A percentile compares a stretch with the other conserved stretches of the same genome.
These are phyloP conservation scores for Periconia sp. DNA, from an alignment of 2,329 filamentous ascomycete species.

Conservation along the genomic window DNA sequence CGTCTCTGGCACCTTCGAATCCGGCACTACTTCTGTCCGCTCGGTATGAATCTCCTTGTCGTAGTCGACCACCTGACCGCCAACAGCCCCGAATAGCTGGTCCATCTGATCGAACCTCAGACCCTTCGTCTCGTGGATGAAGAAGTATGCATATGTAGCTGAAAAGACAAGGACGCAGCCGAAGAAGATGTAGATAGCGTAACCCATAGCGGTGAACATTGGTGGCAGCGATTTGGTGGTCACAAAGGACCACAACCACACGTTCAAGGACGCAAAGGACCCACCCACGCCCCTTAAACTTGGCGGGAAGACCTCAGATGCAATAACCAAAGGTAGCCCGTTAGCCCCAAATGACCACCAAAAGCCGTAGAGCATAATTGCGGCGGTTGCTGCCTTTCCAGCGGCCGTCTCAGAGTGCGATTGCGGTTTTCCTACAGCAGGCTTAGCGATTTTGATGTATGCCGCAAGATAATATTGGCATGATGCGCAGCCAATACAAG, in stretches of 20 bases:
- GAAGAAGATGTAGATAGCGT: constrained; percentile 47
- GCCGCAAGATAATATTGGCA: constrained; percentile 47
- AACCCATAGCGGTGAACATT: constrained; percentile 47
- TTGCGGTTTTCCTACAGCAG: constrained; percentile 29
- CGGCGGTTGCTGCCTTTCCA: constrained; percentile 47
- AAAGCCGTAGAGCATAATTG: constrained; percentile 50
- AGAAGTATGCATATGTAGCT: constrained; percentile 48
- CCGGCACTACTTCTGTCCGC: too few species aligned
- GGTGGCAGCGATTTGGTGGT: constrained; percentile 49
- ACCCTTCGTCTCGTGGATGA: constrained; percentile 49
- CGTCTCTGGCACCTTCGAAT: too few species aligned
- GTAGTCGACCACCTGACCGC: too few species aligned
- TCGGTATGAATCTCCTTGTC: too few species aligned
- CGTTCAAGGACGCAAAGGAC: constrained; percentile 43
- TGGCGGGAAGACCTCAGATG: constrained; percentile 51
- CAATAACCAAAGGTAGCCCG: constrained; percentile 52
- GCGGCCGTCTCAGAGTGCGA: constrained; percentile 42
- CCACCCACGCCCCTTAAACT: constrained; percentile 47
- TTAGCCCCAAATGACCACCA: constrained; percentile 49
- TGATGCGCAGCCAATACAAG: constrained; percentile 41
- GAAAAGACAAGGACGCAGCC: constrained; percentile 45
- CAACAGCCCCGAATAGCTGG: constrained; percentile 46
- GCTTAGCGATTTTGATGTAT: constrained; percentile 44
- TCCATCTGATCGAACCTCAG: constrained; percentile 48
- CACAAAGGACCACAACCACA: constrained; percentile 48